Base-by-base conservation (phyloP, 228 moss, liverwort and hornwort genomes). In the Sphagnum magellanicum region DNA sequence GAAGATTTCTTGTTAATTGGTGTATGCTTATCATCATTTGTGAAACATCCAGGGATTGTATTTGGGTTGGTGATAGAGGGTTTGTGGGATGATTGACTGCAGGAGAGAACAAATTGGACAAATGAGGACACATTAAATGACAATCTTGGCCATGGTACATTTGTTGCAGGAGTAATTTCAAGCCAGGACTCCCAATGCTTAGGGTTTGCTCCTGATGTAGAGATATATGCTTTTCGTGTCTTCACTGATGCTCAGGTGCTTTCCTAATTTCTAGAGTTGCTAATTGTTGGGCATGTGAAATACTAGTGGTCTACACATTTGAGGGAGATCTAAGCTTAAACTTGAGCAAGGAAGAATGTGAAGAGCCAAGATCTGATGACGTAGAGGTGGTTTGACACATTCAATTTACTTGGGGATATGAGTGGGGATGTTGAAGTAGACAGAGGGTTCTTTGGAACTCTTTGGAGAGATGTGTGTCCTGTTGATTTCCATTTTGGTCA, bases 81-180 rank as follows among this genome's bases (percentile, higher is more conserved):
- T 32, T 32, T 68, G 47, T 79, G 79, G 83, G 60, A 10, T 75
- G 81, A 50, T 63, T 66, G 32, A 32, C 32, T 77, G 69, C 77
- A 94, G 94, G 94, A 94, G 80, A 83, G 94, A 72, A 94, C 94
- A 55, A 89, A 94, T 74, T 94, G 94, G 94, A 94, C 94, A 14
- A 91, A 94, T 71, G 94, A 94, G 81, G 88, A 91, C 73, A 94
- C 89, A 52, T 78, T 94, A 65, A 94, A 94, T 75, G 94, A 94
- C 78, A 94, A 94, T 82, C 88, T 94, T 65, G 94, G 94, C 48
- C 94, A 94, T 81, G 94, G 94, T 66, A 94, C 94, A 50, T 94
- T 94, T 76, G 94, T 94, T 70, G 91, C 94, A 57, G 94, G 94
- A 61, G 94, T 94, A 10, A 94, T 94, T 47, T 94, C 94, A 61